Percentiles rank a stretch among this genome's conserved stretches.
Evolutionary conservation across 305 asterid species (phyloP).

Genomic region (Fraxinus paxiana): DNA sequence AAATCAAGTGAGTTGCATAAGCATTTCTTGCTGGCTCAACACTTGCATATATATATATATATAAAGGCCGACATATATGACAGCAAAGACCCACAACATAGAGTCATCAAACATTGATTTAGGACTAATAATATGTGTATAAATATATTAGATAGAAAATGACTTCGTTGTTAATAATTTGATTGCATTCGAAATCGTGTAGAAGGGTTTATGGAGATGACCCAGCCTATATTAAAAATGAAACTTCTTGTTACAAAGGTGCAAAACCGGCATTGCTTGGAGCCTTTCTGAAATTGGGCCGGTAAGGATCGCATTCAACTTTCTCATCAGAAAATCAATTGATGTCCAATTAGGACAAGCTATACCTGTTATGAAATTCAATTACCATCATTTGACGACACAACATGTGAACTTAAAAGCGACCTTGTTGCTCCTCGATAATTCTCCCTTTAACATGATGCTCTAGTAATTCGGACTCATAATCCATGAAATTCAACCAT

Average conservation of each 20-base stretch:
- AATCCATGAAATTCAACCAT: background rate
- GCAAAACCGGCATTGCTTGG: background rate
- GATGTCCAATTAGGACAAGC: background rate
- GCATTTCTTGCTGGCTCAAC: constrained; percentile 17
- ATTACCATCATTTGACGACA: background rate
- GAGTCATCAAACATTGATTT: constrained; percentile 13
- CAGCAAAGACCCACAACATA: constrained; percentile 31
- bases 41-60: background rate
- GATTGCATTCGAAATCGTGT: background rate
- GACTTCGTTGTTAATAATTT: background rate
- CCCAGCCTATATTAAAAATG: background rate
- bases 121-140: background rate
- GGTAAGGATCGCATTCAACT: background rate
- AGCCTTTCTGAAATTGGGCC: background rate
- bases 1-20: background rate
- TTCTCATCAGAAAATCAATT: background rate
- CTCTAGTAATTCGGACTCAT: background rate
- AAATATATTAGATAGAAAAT: background rate
- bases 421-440: background rate
- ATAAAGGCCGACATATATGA: constrained; percentile 35
- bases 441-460: background rate
- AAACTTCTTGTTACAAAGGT: no score
- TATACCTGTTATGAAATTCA: no score
- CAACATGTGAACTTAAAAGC: background rate
- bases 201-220: background rate